Evolutionary conservation across 495 filamentous ascomycete species (phyloP).

Genomic region (Cercophora sp.): DNA sequence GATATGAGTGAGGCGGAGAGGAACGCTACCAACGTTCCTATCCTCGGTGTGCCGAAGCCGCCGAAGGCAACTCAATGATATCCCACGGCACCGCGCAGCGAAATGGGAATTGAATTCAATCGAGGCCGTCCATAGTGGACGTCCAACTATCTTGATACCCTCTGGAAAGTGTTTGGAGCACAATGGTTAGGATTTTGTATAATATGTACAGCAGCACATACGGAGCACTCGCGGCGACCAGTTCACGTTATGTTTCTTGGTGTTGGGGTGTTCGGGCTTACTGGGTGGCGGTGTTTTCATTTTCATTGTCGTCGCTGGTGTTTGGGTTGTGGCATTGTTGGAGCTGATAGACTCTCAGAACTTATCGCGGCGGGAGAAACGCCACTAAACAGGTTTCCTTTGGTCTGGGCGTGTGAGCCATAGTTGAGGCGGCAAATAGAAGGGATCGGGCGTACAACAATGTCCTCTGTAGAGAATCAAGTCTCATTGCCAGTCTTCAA

Average conservation of each 20-base stretch:
- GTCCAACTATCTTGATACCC: too few species aligned
- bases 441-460: neutral
- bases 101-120: too few species aligned
- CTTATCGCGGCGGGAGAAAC: slow-evolving; percentile 2
- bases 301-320: neutral
- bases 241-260: too few species aligned
- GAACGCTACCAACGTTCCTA: slow-evolving; percentile 32
- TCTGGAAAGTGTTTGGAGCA: too few species aligned
- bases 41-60: slow-evolving; percentile 39
- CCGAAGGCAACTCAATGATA: slow-evolving; percentile 22
- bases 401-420: neutral
- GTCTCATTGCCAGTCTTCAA: too few species aligned
- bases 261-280: neutral
- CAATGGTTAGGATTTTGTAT: too few species aligned
- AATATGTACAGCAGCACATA: too few species aligned
- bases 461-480: too few species aligned
- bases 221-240: too few species aligned
- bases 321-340: neutral
- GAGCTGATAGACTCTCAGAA: slow-evolving; percentile 8
- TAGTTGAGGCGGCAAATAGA: neutral
- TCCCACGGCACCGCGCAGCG: too few species aligned
- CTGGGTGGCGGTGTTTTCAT: neutral
- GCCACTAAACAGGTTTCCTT: neutral
- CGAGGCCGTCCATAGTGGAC: too few species aligned
- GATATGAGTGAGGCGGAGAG: slow-evolving; percentile 25